Conservation (phyloP, 495 filamentous ascomycete species). For the Penicillium pulvis region DNA sequence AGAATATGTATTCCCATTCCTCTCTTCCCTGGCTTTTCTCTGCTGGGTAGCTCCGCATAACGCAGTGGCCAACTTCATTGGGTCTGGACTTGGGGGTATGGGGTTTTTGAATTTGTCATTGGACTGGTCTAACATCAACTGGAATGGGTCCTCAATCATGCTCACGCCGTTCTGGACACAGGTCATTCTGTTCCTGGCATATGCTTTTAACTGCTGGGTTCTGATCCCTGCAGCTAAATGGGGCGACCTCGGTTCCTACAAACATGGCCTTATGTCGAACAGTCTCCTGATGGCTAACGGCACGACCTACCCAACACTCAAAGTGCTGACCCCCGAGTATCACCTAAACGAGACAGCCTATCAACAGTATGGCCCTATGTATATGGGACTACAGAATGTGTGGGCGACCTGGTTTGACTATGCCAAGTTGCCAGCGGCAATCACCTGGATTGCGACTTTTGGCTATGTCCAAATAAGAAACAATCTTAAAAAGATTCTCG, state of each 20-base stretch:
- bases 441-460: slow-evolving; percentile 59
- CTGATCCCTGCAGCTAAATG: slow-evolving; percentile 57
- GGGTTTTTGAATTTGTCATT: slow-evolving; percentile 58
- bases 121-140: slow-evolving; percentile 60
- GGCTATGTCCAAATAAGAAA: slow-evolving; percentile 48
- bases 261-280: slow-evolving; percentile 57
- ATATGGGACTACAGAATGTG: slow-evolving; percentile 54
- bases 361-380: slow-evolving; percentile 50
- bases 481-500: slow-evolving; percentile 42
- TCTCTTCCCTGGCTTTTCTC: slow-evolving; percentile 60
- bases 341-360: slow-evolving; percentile 57
- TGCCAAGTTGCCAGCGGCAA: slow-evolving; percentile 54
- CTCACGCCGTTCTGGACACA: slow-evolving; percentile 59
- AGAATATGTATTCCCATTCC: slow-evolving; percentile 58
- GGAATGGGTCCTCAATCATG: slow-evolving; percentile 51
- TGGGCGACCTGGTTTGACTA: slow-evolving; percentile 62
- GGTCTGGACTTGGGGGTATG: slow-evolving; percentile 59
- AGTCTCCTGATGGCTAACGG: slow-evolving; percentile 52
- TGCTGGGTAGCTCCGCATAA: slow-evolving; percentile 62
- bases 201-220: slow-evolving; percentile 57
- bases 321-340: slow-evolving; percentile 49
- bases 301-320: slow-evolving; percentile 46
- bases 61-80: slow-evolving; percentile 58
- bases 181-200: slow-evolving; percentile 53
- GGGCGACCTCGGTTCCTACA: slow-evolving; percentile 52